Percentiles rank a stretch among this genome's conserved stretches.
Evolutionary conservation across 192 early-diverging fungal genomes (phyloP).

Genomic region (Coemansia sp.): DNA sequence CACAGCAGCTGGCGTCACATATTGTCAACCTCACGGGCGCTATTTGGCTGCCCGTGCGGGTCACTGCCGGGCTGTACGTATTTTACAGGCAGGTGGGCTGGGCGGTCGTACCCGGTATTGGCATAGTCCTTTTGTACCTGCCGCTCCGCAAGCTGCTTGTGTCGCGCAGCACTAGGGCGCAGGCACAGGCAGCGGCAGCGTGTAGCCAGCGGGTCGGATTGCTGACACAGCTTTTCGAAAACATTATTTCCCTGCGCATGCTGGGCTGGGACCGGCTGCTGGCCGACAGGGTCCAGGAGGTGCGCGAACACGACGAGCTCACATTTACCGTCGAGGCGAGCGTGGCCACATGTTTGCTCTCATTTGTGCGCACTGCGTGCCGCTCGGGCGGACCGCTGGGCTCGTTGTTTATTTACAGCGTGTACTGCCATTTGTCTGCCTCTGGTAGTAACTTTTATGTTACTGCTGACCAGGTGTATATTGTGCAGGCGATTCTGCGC

Average conservation of each 20-base stretch:
- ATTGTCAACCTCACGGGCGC: constrained; percentile 4
- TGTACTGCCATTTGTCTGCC: neutral
- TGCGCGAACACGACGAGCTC: constrained; percentile 17
- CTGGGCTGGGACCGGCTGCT: constrained; percentile 20
- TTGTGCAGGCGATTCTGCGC: constrained; percentile 34
- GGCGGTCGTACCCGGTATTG: constrained; percentile 20
- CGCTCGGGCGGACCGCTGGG: constrained; percentile 28
- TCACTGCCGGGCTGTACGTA: constrained; percentile 12
- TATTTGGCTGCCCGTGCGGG: constrained; percentile 29
- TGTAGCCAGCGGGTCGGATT: neutral
- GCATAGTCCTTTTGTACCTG: constrained; percentile 16
- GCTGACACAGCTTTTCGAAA: constrained; percentile 16
- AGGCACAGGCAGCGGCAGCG: neutral
- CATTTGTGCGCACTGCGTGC: constrained; percentile 14
- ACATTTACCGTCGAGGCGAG: neutral
- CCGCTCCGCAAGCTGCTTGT: constrained; percentile 26
- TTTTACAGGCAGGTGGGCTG: constrained; percentile 45
- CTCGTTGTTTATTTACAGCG: constrained; percentile 33
- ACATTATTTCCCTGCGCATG: constrained; percentile 31
- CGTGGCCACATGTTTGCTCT: neutral
- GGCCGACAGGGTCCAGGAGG: neutral
- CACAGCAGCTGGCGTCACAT: constrained; percentile 14
- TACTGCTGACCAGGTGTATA: constrained; percentile 25
- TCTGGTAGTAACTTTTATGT: neutral
- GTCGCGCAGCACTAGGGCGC: neutral